Conservation (phyloP, 345 rosid genomes). For the Litchi chinensis region DNA sequence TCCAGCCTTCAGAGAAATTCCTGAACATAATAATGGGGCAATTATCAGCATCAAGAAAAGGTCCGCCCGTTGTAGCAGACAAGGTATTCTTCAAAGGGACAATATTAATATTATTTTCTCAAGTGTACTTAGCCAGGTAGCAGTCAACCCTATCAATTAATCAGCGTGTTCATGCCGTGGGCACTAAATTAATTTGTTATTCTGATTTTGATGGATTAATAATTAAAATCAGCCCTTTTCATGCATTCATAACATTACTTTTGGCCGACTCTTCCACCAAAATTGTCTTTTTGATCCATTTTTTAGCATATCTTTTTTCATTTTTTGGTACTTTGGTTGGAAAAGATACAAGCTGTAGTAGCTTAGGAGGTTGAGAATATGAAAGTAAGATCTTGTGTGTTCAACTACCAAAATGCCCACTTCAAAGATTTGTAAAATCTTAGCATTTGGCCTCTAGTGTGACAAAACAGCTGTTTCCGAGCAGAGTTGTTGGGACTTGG, state of each 20-base stretch:
- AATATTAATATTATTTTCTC: not conserved
- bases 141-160: not conserved
- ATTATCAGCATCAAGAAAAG: not conserved
- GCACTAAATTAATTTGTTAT: not conserved
- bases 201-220: not conserved
- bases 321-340: slow-evolving; percentile 8
- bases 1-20: not conserved
- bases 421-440: not conserved
- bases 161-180: not conserved
- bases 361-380: slow-evolving; percentile 1
- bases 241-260: not conserved
- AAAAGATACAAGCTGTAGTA: not conserved
- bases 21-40: not conserved
- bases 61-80: not conserved
- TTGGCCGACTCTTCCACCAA: not conserved
- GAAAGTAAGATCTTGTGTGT: not conserved
- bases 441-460: not conserved
- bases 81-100: not conserved
- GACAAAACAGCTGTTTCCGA: not conserved
- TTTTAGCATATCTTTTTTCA: not conserved
- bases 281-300: not conserved
- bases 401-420: not conserved
- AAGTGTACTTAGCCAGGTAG: not conserved
- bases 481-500: not conserved
- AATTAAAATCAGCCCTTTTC: not conserved